These are phyloP conservation scores for Venturiaceae sp. DNA, from an alignment of 2,329 filamentous ascomycete genomes.

Conservation along the genomic window DNA sequence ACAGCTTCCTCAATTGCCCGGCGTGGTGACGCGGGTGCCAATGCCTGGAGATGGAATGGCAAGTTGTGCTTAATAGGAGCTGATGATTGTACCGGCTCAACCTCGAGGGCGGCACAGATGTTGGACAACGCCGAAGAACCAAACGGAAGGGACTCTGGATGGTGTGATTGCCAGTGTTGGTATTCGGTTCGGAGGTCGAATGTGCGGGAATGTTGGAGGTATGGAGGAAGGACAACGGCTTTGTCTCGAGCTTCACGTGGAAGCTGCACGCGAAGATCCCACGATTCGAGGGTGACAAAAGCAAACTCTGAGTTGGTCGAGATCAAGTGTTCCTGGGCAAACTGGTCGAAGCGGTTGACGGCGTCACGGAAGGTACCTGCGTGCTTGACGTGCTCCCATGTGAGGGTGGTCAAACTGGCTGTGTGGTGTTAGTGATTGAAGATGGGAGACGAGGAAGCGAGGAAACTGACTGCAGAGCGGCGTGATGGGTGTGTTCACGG, in stretches of 20 bases:
- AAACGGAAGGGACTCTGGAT: slow-evolving; percentile 94
- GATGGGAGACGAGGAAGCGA: not conserved
- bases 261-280: slow-evolving; percentile 96
- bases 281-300: slow-evolving; percentile 95
- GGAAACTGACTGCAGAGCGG: slow-evolving; percentile 83
- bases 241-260: slow-evolving; percentile 97
- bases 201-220: slow-evolving; percentile 93
- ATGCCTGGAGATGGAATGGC: slow-evolving; percentile 91
- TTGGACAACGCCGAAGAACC: slow-evolving; percentile 92
- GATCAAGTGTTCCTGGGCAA: slow-evolving; percentile 83
- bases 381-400: slow-evolving; percentile 97
- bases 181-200: slow-evolving; percentile 97
- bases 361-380: slow-evolving; percentile 96
- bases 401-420: slow-evolving; percentile 96
- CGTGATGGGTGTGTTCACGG: slow-evolving; percentile 96
- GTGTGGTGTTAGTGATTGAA: slow-evolving; percentile 11
- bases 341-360: slow-evolving; percentile 87
- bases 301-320: slow-evolving; percentile 92
- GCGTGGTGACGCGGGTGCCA: slow-evolving; percentile 89
- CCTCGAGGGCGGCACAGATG: slow-evolving; percentile 95
- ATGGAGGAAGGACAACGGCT: slow-evolving; percentile 89
- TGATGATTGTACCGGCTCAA: slow-evolving; percentile 94
- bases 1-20: slow-evolving; percentile 97
- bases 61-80: slow-evolving; percentile 98
- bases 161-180: slow-evolving; percentile 96